phyloP scores from a whole-genome alignment of 208 protist genomes.

The Trypanosoma mega region DNA sequence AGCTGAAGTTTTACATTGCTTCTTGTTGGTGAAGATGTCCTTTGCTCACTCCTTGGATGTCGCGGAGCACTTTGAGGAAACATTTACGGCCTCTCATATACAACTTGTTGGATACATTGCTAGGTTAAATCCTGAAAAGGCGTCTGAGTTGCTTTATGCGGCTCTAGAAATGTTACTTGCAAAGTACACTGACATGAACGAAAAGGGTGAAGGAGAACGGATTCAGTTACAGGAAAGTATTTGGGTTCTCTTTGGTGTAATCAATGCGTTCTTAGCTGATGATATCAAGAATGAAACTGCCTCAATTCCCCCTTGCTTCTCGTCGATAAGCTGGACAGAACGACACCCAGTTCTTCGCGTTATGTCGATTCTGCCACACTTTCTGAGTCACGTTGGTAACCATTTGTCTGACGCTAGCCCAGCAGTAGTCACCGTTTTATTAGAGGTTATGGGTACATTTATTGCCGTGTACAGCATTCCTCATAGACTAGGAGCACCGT shows the following conservation, averaged over 20 bases:
- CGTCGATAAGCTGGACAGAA: conserved; percentile 19
- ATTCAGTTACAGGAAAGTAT: conserved; percentile 47
- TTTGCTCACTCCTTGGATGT: conserved; percentile 32
- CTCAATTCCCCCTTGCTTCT: conserved; percentile 73
- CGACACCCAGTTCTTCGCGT: conserved; percentile 29
- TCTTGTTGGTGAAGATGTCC: conserved; percentile 19
- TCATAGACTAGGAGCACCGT: conserved; percentile 10
- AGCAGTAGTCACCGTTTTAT: conserved; percentile 56
- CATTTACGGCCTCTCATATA: conserved; percentile 68
- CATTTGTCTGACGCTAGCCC: conserved; percentile 35
- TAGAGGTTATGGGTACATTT: conserved; percentile 51
- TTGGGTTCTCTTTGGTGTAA: conserved; percentile 63
- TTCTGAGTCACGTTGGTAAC: conserved; percentile 10
- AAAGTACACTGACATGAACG: neutral
- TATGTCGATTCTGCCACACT: conserved; percentile 13
- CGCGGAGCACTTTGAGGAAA: conserved; percentile 49
- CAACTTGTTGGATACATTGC: conserved; percentile 65
- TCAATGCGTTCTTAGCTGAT: conserved; percentile 64
- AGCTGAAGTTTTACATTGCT: conserved; percentile 21
- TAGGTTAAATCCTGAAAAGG: conserved; percentile 29
- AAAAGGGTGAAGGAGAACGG: neutral
- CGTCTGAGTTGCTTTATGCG: conserved; percentile 9
- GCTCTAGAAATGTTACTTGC: conserved; percentile 11
- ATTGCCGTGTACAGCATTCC: conserved; percentile 56
- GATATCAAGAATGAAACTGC: conserved; percentile 63